phyloP scores from a whole-genome alignment of 2,329 filamentous ascomycete species.

The Microcyclospora tardicrescens region DNA sequence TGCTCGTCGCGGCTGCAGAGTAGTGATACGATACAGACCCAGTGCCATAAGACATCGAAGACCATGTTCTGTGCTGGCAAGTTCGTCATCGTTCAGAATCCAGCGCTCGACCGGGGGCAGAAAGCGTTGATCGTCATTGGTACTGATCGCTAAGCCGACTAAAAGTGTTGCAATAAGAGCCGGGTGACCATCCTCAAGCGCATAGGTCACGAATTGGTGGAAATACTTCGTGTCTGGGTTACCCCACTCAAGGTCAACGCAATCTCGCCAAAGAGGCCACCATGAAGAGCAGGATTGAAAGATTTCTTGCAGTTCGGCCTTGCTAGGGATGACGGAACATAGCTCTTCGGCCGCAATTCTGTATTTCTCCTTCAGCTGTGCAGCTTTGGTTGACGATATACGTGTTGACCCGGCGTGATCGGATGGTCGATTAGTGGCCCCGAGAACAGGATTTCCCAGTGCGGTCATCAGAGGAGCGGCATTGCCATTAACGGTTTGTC shows the following conservation, averaged over 20 bases:
- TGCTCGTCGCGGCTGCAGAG: conserved; percentile 6
- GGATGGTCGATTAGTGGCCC: too few species aligned
- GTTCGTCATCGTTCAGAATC: conserved; percentile 5
- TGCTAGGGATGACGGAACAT: conserved; percentile 1
- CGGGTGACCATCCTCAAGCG: conserved; percentile 1
- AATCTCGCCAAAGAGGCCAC: conserved; percentile 8
- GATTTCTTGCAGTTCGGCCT: conserved; percentile 3
- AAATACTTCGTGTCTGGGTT: neutral
- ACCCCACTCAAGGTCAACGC: conserved; percentile 6
- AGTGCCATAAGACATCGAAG: conserved; percentile 8
- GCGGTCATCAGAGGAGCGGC: too few species aligned
- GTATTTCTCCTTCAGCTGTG: too few species aligned
- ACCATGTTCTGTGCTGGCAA: conserved; percentile 6
- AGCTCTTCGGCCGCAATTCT: neutral
- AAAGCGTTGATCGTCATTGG: conserved; percentile 6
- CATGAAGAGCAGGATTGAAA: conserved; percentile 6
- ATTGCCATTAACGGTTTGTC: too few species aligned
- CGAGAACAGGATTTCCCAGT: too few species aligned
- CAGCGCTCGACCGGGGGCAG: conserved; percentile 7
- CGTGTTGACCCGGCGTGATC: too few species aligned
- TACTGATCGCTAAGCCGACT: conserved; percentile 4
- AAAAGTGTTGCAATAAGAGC: conserved; percentile 5
- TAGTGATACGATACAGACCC: conserved; percentile 7
- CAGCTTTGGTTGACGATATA: too few species aligned
- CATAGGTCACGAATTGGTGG: conserved; percentile 2